Conservation (phyloP, 306 rosid species). For the Cicer judaicum region DNA sequence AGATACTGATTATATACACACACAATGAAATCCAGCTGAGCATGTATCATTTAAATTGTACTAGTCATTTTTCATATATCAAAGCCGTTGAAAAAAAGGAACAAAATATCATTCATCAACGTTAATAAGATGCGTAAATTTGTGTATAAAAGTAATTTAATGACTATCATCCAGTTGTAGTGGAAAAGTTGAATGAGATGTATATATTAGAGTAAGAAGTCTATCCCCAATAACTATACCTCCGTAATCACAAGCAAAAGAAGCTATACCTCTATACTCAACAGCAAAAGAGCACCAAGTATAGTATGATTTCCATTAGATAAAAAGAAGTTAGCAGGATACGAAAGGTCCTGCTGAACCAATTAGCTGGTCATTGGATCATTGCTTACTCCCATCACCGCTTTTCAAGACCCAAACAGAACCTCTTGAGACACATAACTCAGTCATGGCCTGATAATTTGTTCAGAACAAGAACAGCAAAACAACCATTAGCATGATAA, state of each 20-base stretch:
- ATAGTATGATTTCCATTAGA: not conserved
- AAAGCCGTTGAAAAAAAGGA: not conserved
- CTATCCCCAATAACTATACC: not conserved
- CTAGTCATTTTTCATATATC: not conserved
- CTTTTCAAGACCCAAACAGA: slow-evolving; percentile 74
- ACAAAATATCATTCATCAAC: not conserved
- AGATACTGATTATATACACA: no score
- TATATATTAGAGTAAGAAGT: not conserved
- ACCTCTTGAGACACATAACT: slow-evolving; percentile 71
- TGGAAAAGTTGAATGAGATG: not conserved
- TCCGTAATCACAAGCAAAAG: not conserved
- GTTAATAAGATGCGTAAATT: no score
- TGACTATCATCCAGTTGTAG: not conserved
- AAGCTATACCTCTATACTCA: not conserved
- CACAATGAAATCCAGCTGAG: not conserved
- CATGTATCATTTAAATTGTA: not conserved
- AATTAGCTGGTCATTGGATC: slow-evolving; percentile 31
- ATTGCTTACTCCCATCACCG: slow-evolving; percentile 61
- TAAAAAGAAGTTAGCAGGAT: not conserved
- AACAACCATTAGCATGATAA: slow-evolving; percentile 5
- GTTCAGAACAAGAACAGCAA: slow-evolving; percentile 20
- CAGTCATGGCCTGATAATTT: slow-evolving; percentile 71
- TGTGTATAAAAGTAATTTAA: not conserved
- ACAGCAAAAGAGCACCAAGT: not conserved
- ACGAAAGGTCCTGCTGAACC: not conserved